phyloP scores from a whole-genome alignment of 306 rosid genomes.

The Urtica urens region DNA sequence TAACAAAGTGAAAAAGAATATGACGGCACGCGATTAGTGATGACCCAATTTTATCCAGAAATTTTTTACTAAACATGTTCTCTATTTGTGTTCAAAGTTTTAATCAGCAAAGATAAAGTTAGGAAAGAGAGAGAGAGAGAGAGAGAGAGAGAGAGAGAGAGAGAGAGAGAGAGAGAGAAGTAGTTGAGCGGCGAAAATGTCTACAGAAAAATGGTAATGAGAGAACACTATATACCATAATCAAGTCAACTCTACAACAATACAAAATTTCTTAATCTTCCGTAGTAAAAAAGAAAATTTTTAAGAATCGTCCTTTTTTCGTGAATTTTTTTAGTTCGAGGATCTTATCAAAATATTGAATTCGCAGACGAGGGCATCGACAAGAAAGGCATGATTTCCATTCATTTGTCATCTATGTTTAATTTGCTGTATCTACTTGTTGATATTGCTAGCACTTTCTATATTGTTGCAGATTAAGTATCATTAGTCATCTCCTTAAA shows the following conservation, averaged over 20 bases:
- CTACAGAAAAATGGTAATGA: slow-evolving; percentile 25
- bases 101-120: not conserved
- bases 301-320: not conserved
- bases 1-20: not conserved
- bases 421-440: not conserved
- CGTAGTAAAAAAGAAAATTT: not conserved
- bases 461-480: not conserved
- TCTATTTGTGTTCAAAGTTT: not conserved
- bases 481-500: not conserved
- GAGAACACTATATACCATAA: slow-evolving; percentile 16
- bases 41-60: not conserved
- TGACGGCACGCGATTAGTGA: not conserved
- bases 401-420: not conserved
- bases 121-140: not conserved
- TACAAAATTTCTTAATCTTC: not conserved
- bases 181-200: slow-evolving; percentile 14
- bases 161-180: not conserved
- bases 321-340: slow-evolving; percentile 21
- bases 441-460: not conserved
- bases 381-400: slow-evolving; percentile 6
- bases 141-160: not conserved
- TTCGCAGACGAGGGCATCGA: slow-evolving; percentile 7
- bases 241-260: not conserved
- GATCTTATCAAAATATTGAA: slow-evolving; percentile 27
- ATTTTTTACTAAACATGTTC: not conserved